phyloP scores from a whole-genome alignment of 176 grass and related monocot species.

The Chrysopogon serrulatus region DNA sequence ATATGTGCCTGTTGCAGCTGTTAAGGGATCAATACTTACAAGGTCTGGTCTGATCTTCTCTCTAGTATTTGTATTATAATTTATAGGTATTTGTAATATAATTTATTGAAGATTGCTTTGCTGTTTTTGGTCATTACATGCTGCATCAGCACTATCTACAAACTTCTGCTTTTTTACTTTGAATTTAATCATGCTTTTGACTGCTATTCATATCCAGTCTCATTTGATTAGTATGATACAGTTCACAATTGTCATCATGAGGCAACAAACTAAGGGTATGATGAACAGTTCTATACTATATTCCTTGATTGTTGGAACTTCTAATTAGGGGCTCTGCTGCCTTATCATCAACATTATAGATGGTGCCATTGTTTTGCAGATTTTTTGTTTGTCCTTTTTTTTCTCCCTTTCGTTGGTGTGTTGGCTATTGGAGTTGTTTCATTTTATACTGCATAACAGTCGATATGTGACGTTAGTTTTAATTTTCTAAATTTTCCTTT shows the following conservation, averaged over 20 bases:
- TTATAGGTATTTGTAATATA: neutral
- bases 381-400: neutral
- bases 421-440: neutral
- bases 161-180: conserved; percentile 6
- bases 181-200: neutral
- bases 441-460: neutral
- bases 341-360: neutral
- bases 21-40: conserved; percentile 73
- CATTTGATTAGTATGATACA: neutral
- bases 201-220: neutral
- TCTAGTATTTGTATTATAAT: conserved; percentile 5
- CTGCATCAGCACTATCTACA: conserved; percentile 5
- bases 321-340: neutral
- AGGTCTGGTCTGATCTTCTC: conserved; percentile 54
- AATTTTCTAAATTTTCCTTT: conserved; percentile 1
- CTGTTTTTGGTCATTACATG: conserved; percentile 14
- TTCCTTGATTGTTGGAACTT: neutral
- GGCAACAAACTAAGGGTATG: neutral
- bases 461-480: conserved; percentile 3
- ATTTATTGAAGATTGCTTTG: neutral
- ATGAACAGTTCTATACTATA: neutral
- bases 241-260: neutral
- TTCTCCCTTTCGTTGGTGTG: neutral
- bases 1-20: conserved; percentile 80
- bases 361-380: neutral